These are phyloP conservation scores for Fraxinus dipetala DNA, from an alignment of 305 asterid species.

Conservation along the genomic window DNA sequence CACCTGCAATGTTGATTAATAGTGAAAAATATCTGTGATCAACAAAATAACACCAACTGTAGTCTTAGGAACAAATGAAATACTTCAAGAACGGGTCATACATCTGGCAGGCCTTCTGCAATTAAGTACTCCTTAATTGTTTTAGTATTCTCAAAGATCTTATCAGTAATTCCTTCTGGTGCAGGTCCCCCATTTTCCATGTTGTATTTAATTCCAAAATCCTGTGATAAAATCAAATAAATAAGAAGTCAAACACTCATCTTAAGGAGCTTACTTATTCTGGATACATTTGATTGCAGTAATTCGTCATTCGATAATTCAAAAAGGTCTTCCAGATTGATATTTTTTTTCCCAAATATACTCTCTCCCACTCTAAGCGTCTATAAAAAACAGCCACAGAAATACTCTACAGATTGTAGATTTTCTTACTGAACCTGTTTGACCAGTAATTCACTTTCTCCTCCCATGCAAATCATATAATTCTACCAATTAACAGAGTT, in stretches of 20 bases:
- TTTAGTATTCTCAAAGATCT: constrained; percentile 77
- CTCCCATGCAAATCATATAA: background rate
- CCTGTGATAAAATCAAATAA: constrained; percentile 44
- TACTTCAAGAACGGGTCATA: constrained; percentile 31
- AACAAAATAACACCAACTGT: background rate
- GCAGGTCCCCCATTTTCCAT: constrained; percentile 99
- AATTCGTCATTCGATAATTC: background rate
- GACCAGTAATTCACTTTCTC: background rate
- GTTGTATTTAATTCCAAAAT: constrained; percentile 97
- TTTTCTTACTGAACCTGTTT: background rate
- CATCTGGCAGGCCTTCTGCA: constrained; percentile 96
- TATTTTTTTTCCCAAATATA: background rate
- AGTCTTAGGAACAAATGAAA: background rate
- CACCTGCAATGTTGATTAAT: constrained; percentile 52
- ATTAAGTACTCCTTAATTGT: constrained; percentile 85
- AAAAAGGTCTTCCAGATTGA: background rate
- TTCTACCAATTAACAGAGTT: background rate
- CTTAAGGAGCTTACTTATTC: constrained; percentile 16
- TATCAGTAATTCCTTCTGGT: constrained; percentile 86
- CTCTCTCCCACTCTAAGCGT: background rate
- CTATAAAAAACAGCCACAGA: background rate
- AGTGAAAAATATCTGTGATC: constrained; percentile 1
- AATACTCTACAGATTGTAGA: background rate
- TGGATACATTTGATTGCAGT: background rate
- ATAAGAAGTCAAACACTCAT: constrained; percentile 8